Base-by-base conservation (phyloP, 2,329 filamentous ascomycete species). In the Penicillium sp. region DNA sequence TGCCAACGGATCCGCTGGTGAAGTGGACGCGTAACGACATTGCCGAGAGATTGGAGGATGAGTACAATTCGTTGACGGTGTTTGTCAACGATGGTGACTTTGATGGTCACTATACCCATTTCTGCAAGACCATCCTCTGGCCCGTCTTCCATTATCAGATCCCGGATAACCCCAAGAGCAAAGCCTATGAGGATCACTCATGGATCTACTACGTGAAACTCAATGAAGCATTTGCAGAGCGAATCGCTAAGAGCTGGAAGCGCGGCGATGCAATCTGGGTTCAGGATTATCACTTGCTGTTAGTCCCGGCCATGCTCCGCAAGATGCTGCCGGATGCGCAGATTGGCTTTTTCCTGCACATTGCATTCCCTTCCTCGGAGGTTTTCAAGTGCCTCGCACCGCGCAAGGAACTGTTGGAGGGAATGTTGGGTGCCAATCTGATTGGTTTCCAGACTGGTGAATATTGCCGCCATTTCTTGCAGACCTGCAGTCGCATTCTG, bases 131-230 rank as follows among this genome's bases (percentile, higher is more conserved):
- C 15, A 97, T 98, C 59, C 84, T 98, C 7, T 98, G 94, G 94
- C 94, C 94, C 1, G 93, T 97, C 63, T 96, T 98, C 78, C 93
- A 98, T 79, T 98, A 98, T 77, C 93, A 97, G 78, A 96, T 98
- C 62, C 95, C 94, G 0, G 95, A 98, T 75, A 96, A 96, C 74
- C 94, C 94, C 28, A 97, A 97, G 84, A 97, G 93, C 86, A 98
- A 98, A 78, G 94, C 94, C 0, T 98, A 97, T 76, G 91, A 96
- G 76, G 94, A 98, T 70, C 93, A 98, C 78, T 97, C 93, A 0
- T 98, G 93, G 92, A 86, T 93, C 69, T 96, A 92, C 81, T 98
- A 98, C 72, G 90, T 93, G 74, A 92, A 91, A 58, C 86, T 97
- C 73, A 97, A 97, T 80, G 90, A 95, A 76, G 92, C 90, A 3